Evolutionary conservation across 108 stramenopile genomes (phyloP).

Genomic region (Chaetoceros tenuissimus): DNA sequence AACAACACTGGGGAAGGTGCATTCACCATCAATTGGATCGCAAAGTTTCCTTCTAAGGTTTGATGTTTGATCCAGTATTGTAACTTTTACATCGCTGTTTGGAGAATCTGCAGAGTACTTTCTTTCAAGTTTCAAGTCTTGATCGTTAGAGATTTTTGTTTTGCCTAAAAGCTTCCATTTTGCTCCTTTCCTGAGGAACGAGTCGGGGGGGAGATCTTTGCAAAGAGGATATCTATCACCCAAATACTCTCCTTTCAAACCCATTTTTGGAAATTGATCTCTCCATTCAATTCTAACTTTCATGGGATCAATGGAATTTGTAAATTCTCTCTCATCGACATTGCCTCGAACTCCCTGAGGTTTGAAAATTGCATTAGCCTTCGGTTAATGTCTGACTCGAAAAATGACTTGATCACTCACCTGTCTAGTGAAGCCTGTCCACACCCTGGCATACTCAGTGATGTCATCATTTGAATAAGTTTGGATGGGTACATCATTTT

Average conservation of each 20-base stretch:
- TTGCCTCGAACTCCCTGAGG: no score
- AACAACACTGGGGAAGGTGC: slow-evolving; percentile 18
- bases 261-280: slow-evolving; percentile 57
- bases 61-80: slow-evolving; percentile 11
- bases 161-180: slow-evolving; percentile 39
- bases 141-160: slow-evolving; percentile 5
- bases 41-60: slow-evolving; percentile 28
- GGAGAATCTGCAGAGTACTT: slow-evolving; percentile 7
- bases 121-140: slow-evolving; percentile 20
- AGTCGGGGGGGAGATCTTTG: slow-evolving; percentile 22
- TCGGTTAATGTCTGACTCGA: no score
- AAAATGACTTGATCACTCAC: no score
- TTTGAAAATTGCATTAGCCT: no score
- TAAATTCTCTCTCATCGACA: neutral
- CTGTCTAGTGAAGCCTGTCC: slow-evolving; percentile 24
- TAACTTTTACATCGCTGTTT: slow-evolving; percentile 19
- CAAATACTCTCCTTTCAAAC: slow-evolving; percentile 45
- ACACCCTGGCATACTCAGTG: slow-evolving; percentile 39
- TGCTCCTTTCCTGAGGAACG: slow-evolving; percentile 38
- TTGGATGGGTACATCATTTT: slow-evolving; percentile 19
- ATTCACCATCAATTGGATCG: slow-evolving; percentile 13
- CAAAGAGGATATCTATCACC: slow-evolving; percentile 42
- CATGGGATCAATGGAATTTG: slow-evolving; percentile 43
- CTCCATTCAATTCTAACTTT: slow-evolving; percentile 33
- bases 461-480: slow-evolving; percentile 75